A percentile compares a stretch with the other conserved stretches of the same genome.
phyloP scores from a whole-genome alignment of 176 grass and related monocot genomes.

The Carex littledalei region DNA sequence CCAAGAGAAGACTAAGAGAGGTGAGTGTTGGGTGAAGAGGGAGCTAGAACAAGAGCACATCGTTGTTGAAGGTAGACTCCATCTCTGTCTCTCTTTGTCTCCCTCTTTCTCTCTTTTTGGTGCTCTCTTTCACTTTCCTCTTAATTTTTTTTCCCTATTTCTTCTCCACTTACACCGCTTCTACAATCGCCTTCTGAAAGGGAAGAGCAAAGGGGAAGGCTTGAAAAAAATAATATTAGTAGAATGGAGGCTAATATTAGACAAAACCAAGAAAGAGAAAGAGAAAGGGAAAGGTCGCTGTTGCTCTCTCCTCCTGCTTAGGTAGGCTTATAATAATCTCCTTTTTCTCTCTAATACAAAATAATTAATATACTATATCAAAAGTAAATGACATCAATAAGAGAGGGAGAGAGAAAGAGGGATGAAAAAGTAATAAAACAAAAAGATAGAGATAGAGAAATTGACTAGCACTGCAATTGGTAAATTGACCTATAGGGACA shows the following conservation, averaged over 20 bases:
- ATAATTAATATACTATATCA: conserved; percentile 12
- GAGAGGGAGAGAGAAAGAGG: conserved; percentile 3
- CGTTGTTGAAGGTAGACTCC: conserved; percentile 61
- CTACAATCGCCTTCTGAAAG: conserved; percentile 98
- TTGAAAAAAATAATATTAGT: conserved; percentile 39
- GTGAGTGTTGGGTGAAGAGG: conserved; percentile 19
- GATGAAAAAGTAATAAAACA: conserved; percentile 23
- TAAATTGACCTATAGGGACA: conserved; percentile 32
- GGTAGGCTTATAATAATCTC: conserved; percentile 34
- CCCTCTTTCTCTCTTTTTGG: conserved; percentile 31
- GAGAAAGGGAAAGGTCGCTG: conserved; percentile 63
- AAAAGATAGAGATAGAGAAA: conserved; percentile 38
- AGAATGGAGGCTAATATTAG: conserved; percentile 54
- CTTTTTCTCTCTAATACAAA: conserved; percentile 31
- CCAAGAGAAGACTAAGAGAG: conserved; percentile 26
- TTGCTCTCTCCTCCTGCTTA: conserved; percentile 41
- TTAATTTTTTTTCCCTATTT: conserved; percentile 27
- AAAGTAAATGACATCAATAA: conserved; percentile 27
- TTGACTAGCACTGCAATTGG: conserved; percentile 65
- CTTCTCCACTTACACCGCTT: conserved; percentile 35
- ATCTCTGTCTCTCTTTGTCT: conserved; percentile 54
- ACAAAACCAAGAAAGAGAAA: conserved; percentile 36
- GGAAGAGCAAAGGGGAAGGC: conserved; percentile 39
- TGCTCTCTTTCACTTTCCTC: conserved; percentile 39
- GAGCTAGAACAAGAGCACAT: conserved; percentile 54